phyloP scores from a whole-genome alignment of 2,329 filamentous ascomycete genomes.

The Diaporthe citrichinensis region DNA sequence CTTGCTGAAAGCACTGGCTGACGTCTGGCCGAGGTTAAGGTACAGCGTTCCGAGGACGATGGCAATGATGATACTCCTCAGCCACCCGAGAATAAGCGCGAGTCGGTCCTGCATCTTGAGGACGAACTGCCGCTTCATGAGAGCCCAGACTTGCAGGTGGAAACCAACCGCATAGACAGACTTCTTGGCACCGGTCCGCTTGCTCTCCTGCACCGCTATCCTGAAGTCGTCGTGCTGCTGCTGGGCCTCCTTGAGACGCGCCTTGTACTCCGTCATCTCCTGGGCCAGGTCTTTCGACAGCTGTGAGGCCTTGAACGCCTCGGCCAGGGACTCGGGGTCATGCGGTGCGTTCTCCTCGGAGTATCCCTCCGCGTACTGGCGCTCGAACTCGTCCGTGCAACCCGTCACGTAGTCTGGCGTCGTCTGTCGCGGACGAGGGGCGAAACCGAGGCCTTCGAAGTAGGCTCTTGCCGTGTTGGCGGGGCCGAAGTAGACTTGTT shows the following conservation, averaged over 20 bases:
- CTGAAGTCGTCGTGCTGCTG: slow-evolving; percentile 82
- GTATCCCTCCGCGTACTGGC: slow-evolving; percentile 79
- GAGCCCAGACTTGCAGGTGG: slow-evolving; percentile 84
- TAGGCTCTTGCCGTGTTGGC: slow-evolving; percentile 77
- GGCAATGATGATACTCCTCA: slow-evolving; percentile 77
- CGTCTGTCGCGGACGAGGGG: slow-evolving; percentile 81
- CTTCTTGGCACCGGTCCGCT: slow-evolving; percentile 80
- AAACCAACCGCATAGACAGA: slow-evolving; percentile 90
- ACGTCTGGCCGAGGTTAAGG: slow-evolving; percentile 75
- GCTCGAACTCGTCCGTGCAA: slow-evolving; percentile 87
- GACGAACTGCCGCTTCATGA: slow-evolving; percentile 87
- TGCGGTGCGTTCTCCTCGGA: slow-evolving; percentile 78
- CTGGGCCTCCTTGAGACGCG: slow-evolving; percentile 74
- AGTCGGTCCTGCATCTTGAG: slow-evolving; percentile 91
- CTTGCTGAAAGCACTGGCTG: slow-evolving; percentile 82
- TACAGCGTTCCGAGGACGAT: slow-evolving; percentile 87
- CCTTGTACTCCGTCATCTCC: slow-evolving; percentile 80
- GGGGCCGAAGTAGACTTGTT: slow-evolving; percentile 83
- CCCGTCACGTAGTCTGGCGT: slow-evolving; percentile 87
- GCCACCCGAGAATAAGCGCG: slow-evolving; percentile 80
- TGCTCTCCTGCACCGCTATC: slow-evolving; percentile 81
- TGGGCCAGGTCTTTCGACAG: slow-evolving; percentile 68
- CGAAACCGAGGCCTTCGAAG: slow-evolving; percentile 83
- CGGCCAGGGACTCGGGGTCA: slow-evolving; percentile 74
- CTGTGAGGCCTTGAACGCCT: slow-evolving; percentile 78